Base-by-base conservation (phyloP, 352 stramenopile genomes). In the Pythium insidiosum region DNA sequence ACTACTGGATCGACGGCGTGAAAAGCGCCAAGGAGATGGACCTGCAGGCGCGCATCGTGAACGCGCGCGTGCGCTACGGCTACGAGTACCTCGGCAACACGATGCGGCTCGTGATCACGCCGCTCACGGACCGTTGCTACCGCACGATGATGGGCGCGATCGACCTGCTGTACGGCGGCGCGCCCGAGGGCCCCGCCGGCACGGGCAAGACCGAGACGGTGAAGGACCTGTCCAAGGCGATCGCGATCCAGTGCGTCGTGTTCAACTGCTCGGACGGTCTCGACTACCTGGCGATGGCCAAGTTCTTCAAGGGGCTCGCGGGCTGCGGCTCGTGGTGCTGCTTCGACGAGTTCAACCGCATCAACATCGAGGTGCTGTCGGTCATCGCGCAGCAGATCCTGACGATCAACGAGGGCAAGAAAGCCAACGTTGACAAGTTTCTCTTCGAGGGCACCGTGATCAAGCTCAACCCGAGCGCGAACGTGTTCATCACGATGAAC, bases 41-140 rank as follows among this genome's bases (percentile, higher is more conserved):
- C 35, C 61, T 96, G 11, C 75, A 94, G 55, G 84, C 85, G 7
- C 78, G 84, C 1, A 95, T 96, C 48, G 80, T 96, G 19, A 95
- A 95, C 36, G 80, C 83, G 3, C 73, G 74, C 6, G 81, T 94
- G 18, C 84, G 83, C 47, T 95, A 95, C 49, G 82, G 79, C 16
- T 93, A 93, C 55, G 81, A 91, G 60, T 98, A 95, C 61, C 60
- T 94, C 1, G 84, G 84, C 3, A 94, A 94, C 52, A 85, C 82
- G 13, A 82, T 78, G 53, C 61, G 84, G 12, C 60, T 95, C 0
- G 84, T 95, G 23, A 95, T 95, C 56, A 95, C 84, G 2, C 84
- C 83, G 19, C 68, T 95, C 5, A 95, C 84, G 9, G 84, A 95
- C 64, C 61, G 74, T 15, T 95, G 84, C 59, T 94, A 94, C 55